Percentiles rank a stretch among this genome's conserved stretches.
phyloP scores from a whole-genome alignment of 2,329 filamentous ascomycete species.

The Venturia nashicola region DNA sequence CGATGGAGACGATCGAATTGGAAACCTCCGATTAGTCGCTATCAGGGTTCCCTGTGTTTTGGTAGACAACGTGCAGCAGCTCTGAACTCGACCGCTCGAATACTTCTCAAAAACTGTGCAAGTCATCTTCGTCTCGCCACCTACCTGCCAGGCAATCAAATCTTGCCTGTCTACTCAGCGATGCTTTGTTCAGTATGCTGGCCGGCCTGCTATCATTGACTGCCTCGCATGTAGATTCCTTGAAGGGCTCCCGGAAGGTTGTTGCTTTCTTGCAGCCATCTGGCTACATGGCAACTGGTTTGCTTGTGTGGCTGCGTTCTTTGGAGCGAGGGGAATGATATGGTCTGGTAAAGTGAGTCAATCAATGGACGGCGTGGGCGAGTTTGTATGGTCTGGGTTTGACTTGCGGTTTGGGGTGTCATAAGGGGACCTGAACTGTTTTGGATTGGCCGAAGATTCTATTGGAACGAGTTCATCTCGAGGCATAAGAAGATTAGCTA shows the following conservation, averaged over 20 bases:
- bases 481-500: too few relatives aligned
- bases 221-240: constrained; percentile 19
- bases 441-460: constrained; percentile 18
- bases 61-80: not conserved
- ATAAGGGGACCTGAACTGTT: constrained; percentile 17
- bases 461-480: too few relatives aligned
- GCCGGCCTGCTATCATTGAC: constrained; percentile 21
- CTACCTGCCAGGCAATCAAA: constrained; percentile 18
- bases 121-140: constrained; percentile 15
- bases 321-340: constrained; percentile 13
- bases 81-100: constrained; percentile 11
- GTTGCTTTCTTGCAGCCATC: constrained; percentile 14
- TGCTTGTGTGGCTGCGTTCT: constrained; percentile 13
- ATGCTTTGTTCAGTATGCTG: constrained; percentile 18
- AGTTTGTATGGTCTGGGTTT: constrained; percentile 14
- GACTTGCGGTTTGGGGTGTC: constrained; percentile 17
- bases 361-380: constrained; percentile 18
- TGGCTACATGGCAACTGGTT: constrained; percentile 17
- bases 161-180: constrained; percentile 16
- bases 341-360: constrained; percentile 14
- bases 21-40: not conserved
- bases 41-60: constrained; percentile 13
- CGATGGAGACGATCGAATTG: too few relatives aligned
- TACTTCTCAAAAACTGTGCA: constrained; percentile 19
- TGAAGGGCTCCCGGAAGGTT: constrained; percentile 18